Conservation (phyloP, 164 flowering plant genomes). For the Cinnamomum chago region DNA sequence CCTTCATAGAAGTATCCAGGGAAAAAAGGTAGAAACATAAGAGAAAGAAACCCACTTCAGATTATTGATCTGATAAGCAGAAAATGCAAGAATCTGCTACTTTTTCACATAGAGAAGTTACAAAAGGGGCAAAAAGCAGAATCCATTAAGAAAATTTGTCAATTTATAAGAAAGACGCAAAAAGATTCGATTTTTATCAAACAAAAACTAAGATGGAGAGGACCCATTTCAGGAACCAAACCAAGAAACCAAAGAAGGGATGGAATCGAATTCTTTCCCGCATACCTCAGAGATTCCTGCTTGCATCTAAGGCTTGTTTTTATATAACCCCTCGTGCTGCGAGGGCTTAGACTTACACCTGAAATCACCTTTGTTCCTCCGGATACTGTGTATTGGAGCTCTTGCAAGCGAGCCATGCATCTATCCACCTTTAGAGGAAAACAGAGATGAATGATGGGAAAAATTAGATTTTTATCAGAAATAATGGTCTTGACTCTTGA, state of each 20-base stretch:
- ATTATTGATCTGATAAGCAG: background rate
- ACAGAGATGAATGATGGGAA: background rate
- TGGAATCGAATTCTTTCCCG: background rate
- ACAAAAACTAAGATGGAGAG: background rate
- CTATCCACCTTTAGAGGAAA: constrained; percentile 62
- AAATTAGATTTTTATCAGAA: background rate
- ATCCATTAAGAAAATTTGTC: background rate
- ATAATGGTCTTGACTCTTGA: background rate
- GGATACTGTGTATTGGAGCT: constrained; percentile 77
- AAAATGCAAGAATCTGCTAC: background rate
- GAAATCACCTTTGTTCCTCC: constrained; percentile 66
- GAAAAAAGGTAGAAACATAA: background rate
- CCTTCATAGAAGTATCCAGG: constrained; percentile 25
- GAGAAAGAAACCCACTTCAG: background rate
- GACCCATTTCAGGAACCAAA: background rate
- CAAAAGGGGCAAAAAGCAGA: constrained; percentile 1
- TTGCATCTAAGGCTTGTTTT: constrained; percentile 82
- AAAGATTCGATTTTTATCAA: background rate
- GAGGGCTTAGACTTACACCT: constrained; percentile 69
- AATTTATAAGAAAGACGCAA: background rate
- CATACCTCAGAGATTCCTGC: constrained; percentile 76
- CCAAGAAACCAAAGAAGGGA: background rate
- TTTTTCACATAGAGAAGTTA: background rate
- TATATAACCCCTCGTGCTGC: constrained; percentile 69
- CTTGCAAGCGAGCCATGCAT: constrained; percentile 87